These are phyloP conservation scores for Rhynchospora pubera DNA, from an alignment of 176 grass and related monocot species.

Conservation along the genomic window DNA sequence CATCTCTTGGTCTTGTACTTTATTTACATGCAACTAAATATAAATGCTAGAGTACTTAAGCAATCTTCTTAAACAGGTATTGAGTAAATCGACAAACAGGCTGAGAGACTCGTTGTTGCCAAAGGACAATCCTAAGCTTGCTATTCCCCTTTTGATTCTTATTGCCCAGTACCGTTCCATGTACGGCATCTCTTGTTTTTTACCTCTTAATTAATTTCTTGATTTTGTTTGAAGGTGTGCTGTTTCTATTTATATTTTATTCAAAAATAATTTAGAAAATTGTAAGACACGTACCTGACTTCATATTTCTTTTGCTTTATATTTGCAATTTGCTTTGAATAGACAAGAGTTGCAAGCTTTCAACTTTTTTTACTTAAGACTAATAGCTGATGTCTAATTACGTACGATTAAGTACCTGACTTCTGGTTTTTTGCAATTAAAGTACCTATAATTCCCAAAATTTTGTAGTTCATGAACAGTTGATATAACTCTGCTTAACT, in stretches of 20 bases:
- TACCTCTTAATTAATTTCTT: conserved; percentile 17
- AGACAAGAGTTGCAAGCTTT: not conserved
- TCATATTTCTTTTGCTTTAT: not conserved
- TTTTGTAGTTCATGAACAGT: not conserved
- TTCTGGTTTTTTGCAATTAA: not conserved
- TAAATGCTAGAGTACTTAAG: not conserved
- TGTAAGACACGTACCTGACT: not conserved
- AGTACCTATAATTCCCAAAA: not conserved
- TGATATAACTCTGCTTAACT: not conserved
- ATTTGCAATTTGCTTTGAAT: not conserved
- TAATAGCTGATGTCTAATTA: not conserved
- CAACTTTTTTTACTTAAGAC: not conserved
- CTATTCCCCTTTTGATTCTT: conserved; percentile 91
- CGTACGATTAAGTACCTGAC: too few relatives aligned
- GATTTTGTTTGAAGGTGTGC: not conserved
- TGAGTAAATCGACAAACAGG: conserved; percentile 91
- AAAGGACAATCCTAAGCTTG: conserved; percentile 92
- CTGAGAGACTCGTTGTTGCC: conserved; percentile 73
- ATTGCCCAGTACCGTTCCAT: conserved; percentile 92
- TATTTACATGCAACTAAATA: not conserved
- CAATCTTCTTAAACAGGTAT: conserved; percentile 33
- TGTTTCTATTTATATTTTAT: conserved; percentile 1
- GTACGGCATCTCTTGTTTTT: conserved; percentile 34
- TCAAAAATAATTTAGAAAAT: not conserved
- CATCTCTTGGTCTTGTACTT: not conserved